phyloP scores from a whole-genome alignment of 306 rosid species.

The Gillenia trifoliata region DNA sequence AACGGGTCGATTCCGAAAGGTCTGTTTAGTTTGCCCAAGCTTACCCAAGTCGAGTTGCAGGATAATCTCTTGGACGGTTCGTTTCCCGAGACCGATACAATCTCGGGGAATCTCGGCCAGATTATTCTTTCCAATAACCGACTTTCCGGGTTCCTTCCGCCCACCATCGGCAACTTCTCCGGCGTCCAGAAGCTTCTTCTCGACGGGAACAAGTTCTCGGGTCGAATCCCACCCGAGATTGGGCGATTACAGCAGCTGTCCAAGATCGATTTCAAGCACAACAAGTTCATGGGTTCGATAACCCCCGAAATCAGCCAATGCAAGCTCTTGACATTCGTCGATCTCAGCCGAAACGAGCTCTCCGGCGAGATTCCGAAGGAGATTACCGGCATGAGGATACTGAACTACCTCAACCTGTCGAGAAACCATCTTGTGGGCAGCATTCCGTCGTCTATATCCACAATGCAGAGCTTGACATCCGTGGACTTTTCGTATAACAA shows the following conservation, averaged over 20 bases:
- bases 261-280: constrained; percentile 78
- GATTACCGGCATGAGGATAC: constrained; percentile 72
- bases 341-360: constrained; percentile 79
- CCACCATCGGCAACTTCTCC: constrained; percentile 76
- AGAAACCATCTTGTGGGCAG: constrained; percentile 74
- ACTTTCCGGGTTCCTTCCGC: constrained; percentile 69
- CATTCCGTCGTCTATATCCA: constrained; percentile 67
- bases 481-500: constrained; percentile 93
- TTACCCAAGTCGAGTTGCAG: constrained; percentile 83
- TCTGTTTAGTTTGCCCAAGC: constrained; percentile 63
- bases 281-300: constrained; percentile 62
- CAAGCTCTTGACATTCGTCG: constrained; percentile 77
- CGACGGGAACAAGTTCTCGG: constrained; percentile 78
- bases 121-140: constrained; percentile 75
- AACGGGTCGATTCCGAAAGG: constrained; percentile 90
- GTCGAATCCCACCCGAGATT: constrained; percentile 72
- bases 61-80: constrained; percentile 58
- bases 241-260: constrained; percentile 84
- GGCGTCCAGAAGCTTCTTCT: constrained; percentile 89
- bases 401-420: constrained; percentile 82
- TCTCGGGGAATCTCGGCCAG: constrained; percentile 68
- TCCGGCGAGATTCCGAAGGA: constrained; percentile 76
- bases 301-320: constrained; percentile 69
- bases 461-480: constrained; percentile 90
- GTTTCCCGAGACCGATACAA: constrained; percentile 47